A percentile compares a stretch with the other conserved stretches of the same genome.
These are phyloP conservation scores for Termitomyces sp. DNA, from an alignment of 768 basidiomycete species.

Conservation along the genomic window DNA sequence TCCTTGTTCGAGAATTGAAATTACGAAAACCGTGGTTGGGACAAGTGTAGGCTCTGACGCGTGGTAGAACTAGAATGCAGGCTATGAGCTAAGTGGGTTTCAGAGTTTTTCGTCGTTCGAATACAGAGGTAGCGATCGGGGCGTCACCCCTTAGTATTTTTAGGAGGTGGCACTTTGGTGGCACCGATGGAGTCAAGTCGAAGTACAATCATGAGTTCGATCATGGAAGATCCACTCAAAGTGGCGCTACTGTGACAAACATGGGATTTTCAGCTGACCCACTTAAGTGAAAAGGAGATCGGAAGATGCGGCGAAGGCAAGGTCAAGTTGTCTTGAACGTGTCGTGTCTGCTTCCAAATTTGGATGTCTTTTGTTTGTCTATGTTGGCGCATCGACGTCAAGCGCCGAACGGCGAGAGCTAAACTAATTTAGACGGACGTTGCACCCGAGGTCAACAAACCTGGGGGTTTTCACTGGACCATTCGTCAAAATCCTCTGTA, in stretches of 20 bases:
- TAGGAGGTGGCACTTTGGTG: background rate
- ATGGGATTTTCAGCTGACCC: background rate
- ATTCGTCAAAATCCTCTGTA: background rate
- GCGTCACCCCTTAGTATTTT: background rate
- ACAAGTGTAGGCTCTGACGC: background rate
- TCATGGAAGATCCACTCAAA: background rate
- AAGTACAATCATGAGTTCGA: background rate
- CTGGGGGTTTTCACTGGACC: background rate
- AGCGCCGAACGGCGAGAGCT: background rate
- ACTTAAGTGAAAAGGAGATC: background rate
- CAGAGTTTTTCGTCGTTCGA: background rate
- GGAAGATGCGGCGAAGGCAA: background rate
- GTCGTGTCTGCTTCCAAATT: background rate
- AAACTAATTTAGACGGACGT: conserved; percentile 1
- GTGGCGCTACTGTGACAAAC: background rate
- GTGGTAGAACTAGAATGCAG: background rate
- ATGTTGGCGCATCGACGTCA: background rate
- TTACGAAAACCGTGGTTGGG: background rate
- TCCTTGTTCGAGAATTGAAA: too few species aligned
- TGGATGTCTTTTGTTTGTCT: conserved; percentile 3
- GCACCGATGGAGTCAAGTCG: background rate
- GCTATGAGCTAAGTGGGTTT: background rate
- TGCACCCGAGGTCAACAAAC: background rate
- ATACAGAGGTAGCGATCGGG: background rate
- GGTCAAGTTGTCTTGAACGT: background rate